Percentiles rank a stretch among this genome's conserved stretches.
Evolutionary conservation across 2,329 filamentous ascomycete genomes (phyloP).

Genomic region (Diaporthe citriasiana): DNA sequence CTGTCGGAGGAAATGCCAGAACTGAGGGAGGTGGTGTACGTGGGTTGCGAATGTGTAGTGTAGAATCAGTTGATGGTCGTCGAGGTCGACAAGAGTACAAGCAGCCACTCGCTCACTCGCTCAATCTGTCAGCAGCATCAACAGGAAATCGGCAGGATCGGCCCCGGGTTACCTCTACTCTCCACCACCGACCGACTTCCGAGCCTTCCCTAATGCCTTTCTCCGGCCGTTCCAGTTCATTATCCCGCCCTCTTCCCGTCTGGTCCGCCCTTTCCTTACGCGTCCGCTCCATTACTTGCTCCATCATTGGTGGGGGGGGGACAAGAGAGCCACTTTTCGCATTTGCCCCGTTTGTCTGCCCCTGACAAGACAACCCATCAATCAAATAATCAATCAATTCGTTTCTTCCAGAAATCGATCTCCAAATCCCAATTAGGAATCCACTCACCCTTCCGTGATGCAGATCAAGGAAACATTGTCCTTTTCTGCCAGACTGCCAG

Average conservation of each 20-base stretch:
- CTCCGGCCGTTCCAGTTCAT: not conserved
- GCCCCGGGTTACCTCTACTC: conserved; percentile 3
- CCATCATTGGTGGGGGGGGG: not conserved
- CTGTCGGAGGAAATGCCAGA: not conserved
- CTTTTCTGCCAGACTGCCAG: not conserved
- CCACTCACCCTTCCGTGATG: not conserved
- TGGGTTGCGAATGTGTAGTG: too few species aligned
- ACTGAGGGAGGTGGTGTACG: not conserved
- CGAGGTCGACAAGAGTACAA: not conserved
- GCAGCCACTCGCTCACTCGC: not conserved
- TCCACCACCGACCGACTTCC: conserved; percentile 15
- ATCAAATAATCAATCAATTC: conserved; percentile 1
- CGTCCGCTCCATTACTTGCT: conserved; percentile 14
- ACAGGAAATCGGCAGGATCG: conserved; percentile 1
- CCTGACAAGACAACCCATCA: conserved; percentile 21
- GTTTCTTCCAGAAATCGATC: conserved; percentile 13
- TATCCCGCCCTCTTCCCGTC: not conserved
- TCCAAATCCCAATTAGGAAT: conserved; percentile 4
- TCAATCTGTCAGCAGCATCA: not conserved
- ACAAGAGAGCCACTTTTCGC: not conserved
- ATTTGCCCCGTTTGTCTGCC: conserved; percentile 18
- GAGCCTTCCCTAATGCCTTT: not conserved
- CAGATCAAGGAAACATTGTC: not conserved
- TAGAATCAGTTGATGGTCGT: not conserved
- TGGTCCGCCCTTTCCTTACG: conserved; percentile 6